These are phyloP conservation scores for Calophaca sinica DNA, from an alignment of 306 rosid genomes.

Conservation along the genomic window DNA sequence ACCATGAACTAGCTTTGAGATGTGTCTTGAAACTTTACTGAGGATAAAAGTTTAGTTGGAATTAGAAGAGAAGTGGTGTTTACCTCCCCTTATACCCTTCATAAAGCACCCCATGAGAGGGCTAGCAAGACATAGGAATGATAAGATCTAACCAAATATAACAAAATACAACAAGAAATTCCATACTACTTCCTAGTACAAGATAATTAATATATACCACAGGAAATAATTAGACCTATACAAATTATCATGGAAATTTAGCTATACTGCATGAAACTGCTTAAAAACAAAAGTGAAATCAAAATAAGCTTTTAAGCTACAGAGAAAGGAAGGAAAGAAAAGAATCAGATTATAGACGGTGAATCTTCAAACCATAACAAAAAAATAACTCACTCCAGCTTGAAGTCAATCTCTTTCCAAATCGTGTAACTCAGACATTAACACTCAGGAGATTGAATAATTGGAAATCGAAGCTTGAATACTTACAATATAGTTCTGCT, in stretches of 20 bases:
- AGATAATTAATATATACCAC: conserved; percentile 13
- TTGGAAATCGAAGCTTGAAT: conserved; percentile 4
- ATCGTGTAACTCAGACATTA: conserved; percentile 5
- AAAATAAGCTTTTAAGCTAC: not conserved
- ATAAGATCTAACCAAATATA: not conserved
- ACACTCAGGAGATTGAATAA: conserved; percentile 17
- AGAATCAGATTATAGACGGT: conserved; percentile 12
- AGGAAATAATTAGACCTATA: not conserved
- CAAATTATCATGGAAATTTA: not conserved
- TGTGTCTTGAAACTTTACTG: too few species aligned
- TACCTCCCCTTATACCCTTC: not conserved
- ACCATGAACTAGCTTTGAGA: conserved; percentile 1
- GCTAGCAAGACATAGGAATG: not conserved
- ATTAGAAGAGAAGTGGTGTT: not conserved
- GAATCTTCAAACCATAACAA: conserved; percentile 22
- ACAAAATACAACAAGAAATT: not conserved
- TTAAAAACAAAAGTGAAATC: conserved; percentile 17
- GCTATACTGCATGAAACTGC: too few species aligned
- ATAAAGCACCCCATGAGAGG: not conserved
- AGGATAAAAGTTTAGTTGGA: not conserved
- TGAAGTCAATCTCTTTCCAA: not conserved
- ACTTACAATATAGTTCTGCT: conserved; percentile 68
- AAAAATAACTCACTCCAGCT: conserved; percentile 26
- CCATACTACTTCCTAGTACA: conserved; percentile 16
- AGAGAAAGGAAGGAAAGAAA: conserved; percentile 31